phyloP scores from a whole-genome alignment of 345 rosid genomes.

The Arabidopsis arenosa region DNA sequence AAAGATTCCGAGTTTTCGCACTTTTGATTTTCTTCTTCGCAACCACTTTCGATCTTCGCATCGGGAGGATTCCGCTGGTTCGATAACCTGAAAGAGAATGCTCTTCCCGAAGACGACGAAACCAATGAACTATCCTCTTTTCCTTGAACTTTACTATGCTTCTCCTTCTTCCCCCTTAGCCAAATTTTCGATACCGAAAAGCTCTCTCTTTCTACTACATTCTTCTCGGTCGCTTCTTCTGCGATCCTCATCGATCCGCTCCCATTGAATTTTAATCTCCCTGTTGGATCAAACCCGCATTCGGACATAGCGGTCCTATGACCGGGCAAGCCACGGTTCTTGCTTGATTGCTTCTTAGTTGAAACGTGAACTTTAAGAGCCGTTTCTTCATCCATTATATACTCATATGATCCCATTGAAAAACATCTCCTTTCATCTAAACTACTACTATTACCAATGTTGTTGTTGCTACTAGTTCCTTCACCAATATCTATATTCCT shows the following conservation, averaged over 20 bases:
- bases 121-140: constrained; percentile 45
- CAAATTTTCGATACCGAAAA: constrained; percentile 89
- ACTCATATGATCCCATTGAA: constrained; percentile 98
- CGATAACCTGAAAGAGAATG: constrained; percentile 56
- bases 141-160: constrained; percentile 43
- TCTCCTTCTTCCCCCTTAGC: constrained; percentile 73
- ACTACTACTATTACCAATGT: constrained; percentile 48
- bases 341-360: constrained; percentile 62
- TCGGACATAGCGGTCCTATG: constrained; percentile 57
- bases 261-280: constrained; percentile 57
- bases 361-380: constrained; percentile 78
- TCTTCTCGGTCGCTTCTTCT: constrained; percentile 37
- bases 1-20: constrained; percentile 40
- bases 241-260: constrained; percentile 37
- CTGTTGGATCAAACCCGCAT: constrained; percentile 58
- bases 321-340: constrained; percentile 52
- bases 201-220: constrained; percentile 61
- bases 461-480: constrained; percentile 36
- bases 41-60: constrained; percentile 49
- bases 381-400: constrained; percentile 82
- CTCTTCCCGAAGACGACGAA: constrained; percentile 57
- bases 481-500: constrained; percentile 72
- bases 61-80: constrained; percentile 30
- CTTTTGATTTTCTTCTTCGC: constrained; percentile 41
- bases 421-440: constrained; percentile 79